A percentile compares a stretch with the other conserved stretches of the same genome.
These are phyloP conservation scores for Orbilia brochopaga DNA, from an alignment of 2,329 filamentous ascomycete genomes.

Conservation along the genomic window DNA sequence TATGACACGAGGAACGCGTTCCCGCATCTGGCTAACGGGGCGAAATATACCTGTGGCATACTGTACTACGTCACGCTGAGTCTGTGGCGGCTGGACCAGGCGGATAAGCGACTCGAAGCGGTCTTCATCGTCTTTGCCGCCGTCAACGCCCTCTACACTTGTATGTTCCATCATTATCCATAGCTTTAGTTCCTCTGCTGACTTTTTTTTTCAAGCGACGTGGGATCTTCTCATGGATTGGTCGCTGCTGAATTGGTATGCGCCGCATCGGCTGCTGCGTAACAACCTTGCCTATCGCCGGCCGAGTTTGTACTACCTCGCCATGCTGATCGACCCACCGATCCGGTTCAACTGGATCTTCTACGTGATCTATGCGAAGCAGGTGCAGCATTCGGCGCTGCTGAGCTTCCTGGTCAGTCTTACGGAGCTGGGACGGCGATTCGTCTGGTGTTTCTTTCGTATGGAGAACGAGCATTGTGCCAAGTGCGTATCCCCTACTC, in stretches of 20 bases:
- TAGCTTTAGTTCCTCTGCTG: neutral
- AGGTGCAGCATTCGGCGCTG: conserved; percentile 81
- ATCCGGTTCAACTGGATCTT: conserved; percentile 94
- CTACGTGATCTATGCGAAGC: conserved; percentile 80
- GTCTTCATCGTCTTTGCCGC: conserved; percentile 79
- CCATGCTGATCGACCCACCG: conserved; percentile 82
- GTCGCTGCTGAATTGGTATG: conserved; percentile 79
- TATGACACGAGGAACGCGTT: conserved; percentile 84
- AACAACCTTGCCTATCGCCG: conserved; percentile 79
- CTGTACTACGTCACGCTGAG: conserved; percentile 78
- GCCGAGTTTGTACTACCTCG: conserved; percentile 81
- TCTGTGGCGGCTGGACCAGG: conserved; percentile 76
- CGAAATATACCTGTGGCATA: conserved; percentile 88
- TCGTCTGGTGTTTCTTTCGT: conserved; percentile 89
- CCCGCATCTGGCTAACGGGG: conserved; percentile 88
- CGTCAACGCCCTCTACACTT: conserved; percentile 83
- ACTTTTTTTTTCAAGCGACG: conserved; percentile 63
- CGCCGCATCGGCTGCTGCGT: conserved; percentile 72
- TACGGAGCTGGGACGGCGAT: conserved; percentile 80
- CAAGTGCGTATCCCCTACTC: conserved; percentile 61
- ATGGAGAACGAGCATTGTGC: conserved; percentile 98
- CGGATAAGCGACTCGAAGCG: conserved; percentile 65
- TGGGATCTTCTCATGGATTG: conserved; percentile 99
- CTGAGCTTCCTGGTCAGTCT: conserved; percentile 80
- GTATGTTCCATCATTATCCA: conserved; percentile 60